phyloP scores from a whole-genome alignment of 1,284 basidiomycete genomes.

The Cutaneotrichosporon sp. region DNA sequence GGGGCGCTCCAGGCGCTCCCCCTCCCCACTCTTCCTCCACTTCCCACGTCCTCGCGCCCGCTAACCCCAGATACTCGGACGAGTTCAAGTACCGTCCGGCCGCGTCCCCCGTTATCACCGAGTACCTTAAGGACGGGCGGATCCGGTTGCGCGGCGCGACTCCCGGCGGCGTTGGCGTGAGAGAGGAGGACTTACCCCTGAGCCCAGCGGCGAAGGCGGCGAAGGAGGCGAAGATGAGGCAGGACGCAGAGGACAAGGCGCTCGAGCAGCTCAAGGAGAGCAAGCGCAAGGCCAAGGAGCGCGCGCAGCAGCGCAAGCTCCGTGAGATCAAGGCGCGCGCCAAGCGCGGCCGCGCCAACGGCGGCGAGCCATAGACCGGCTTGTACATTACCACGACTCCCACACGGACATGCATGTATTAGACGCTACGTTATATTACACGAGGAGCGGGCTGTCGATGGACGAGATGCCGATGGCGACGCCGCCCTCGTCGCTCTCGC shows the following conservation, averaged over 20 bases:
- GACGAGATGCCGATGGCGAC: constrained; percentile 74
- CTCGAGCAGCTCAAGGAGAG: constrained; percentile 18
- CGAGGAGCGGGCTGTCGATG: constrained; percentile 47
- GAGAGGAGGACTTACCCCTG: constrained; percentile 40
- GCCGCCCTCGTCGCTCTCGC: constrained; percentile 90
- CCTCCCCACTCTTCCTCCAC: too few relatives aligned
- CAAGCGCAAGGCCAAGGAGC: constrained; percentile 22
- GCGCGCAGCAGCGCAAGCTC: constrained; percentile 13
- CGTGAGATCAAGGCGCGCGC: not conserved
- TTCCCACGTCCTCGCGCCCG: too few relatives aligned
- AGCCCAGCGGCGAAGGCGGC: constrained; percentile 30
- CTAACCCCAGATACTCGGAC: constrained; percentile 50
- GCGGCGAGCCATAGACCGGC: not conserved
- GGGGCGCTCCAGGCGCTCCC: too few relatives aligned
- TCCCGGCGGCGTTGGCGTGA: constrained; percentile 49
- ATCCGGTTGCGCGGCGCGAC: constrained; percentile 53
- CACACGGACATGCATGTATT: not conserved
- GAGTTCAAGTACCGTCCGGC: constrained; percentile 55
- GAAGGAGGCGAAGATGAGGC: constrained; percentile 6
- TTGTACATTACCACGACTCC: too few relatives aligned
- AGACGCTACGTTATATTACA: constrained; percentile 19
- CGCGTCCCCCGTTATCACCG: constrained; percentile 55
- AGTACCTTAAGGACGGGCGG: constrained; percentile 51
- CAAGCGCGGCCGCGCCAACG: not conserved
- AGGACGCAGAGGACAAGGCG: constrained; percentile 14